phyloP scores from a whole-genome alignment of 2,329 filamentous ascomycete species.

The Aspergillus viridinutans region DNA sequence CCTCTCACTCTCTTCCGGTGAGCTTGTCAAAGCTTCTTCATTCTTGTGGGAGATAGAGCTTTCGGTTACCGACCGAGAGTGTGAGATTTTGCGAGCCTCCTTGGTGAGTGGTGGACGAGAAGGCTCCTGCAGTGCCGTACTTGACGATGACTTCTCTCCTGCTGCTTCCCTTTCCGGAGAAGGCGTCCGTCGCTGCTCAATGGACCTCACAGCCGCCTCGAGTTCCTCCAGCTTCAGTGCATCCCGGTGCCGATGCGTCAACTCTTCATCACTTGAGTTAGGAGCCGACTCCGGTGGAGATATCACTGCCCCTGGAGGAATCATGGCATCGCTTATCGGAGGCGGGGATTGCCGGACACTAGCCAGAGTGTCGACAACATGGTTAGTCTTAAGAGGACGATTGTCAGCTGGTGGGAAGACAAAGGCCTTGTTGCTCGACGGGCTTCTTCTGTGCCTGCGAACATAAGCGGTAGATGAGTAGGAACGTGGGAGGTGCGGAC shows the following conservation, averaged over 20 bases:
- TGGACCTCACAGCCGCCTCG: conserved; percentile 76
- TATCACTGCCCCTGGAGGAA: conserved; percentile 79
- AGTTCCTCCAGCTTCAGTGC: conserved; percentile 59
- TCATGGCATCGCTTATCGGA: conserved; percentile 69
- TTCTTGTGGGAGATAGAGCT: conserved; percentile 47
- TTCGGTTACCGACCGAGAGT: conserved; percentile 58
- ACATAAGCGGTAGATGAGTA: conserved; percentile 59
- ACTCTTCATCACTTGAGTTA: conserved; percentile 75
- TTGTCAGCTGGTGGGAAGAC: conserved; percentile 28
- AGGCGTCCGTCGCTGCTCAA: conserved; percentile 48
- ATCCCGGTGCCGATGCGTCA: conserved; percentile 40
- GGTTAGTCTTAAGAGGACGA: conserved; percentile 11
- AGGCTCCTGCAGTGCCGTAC: conserved; percentile 25
- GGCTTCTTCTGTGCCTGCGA: conserved; percentile 57
- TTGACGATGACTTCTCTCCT: conserved; percentile 21
- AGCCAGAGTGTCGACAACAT: conserved; percentile 43
- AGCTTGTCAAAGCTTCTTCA: conserved; percentile 40
- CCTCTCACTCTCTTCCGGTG: conserved; percentile 46
- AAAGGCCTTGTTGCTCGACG: conserved; percentile 44
- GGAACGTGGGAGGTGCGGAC: conserved; percentile 52
- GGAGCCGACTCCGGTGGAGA: conserved; percentile 83
- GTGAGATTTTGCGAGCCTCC: conserved; percentile 57
- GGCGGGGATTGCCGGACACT: conserved; percentile 79
- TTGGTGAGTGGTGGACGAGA: conserved; percentile 45
- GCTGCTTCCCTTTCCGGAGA: conserved; percentile 25